phyloP scores from a whole-genome alignment of 2,329 filamentous ascomycete genomes.

The Penicillium corylophilum region DNA sequence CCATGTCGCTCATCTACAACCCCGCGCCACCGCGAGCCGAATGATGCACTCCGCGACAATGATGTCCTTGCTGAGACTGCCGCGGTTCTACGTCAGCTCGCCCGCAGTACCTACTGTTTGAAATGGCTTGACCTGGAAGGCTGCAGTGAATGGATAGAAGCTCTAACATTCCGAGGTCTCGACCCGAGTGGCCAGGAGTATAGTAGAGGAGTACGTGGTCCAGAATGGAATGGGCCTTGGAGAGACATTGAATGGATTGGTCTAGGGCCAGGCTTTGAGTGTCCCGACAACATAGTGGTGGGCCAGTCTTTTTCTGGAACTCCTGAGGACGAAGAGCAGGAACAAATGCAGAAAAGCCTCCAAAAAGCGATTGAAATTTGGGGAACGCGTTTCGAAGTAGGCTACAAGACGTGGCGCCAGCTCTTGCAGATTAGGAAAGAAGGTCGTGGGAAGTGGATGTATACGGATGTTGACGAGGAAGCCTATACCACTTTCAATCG shows the following conservation, averaged over 20 bases:
- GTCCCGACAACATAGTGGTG: conserved; percentile 16
- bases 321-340: conserved; percentile 34
- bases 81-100: conserved; percentile 56
- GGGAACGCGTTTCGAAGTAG: background rate
- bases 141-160: conserved; percentile 56
- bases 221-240: conserved; percentile 50
- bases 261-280: conserved; percentile 43
- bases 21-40: conserved; percentile 42
- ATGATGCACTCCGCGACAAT: conserved; percentile 42
- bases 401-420: background rate
- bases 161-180: conserved; percentile 46
- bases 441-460: conserved; percentile 41
- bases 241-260: conserved; percentile 44
- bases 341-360: background rate
- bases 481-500: background rate
- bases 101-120: conserved; percentile 56
- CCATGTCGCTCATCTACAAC: conserved; percentile 59
- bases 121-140: conserved; percentile 64
- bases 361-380: background rate
- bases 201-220: conserved; percentile 25
- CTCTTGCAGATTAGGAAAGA: conserved; percentile 25
- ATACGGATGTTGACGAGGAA: background rate
- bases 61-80: conserved; percentile 56
- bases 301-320: background rate
- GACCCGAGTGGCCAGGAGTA: conserved; percentile 29